Base-by-base conservation (phyloP, 768 basidiomycete genomes). In the Suillus brevipes region DNA sequence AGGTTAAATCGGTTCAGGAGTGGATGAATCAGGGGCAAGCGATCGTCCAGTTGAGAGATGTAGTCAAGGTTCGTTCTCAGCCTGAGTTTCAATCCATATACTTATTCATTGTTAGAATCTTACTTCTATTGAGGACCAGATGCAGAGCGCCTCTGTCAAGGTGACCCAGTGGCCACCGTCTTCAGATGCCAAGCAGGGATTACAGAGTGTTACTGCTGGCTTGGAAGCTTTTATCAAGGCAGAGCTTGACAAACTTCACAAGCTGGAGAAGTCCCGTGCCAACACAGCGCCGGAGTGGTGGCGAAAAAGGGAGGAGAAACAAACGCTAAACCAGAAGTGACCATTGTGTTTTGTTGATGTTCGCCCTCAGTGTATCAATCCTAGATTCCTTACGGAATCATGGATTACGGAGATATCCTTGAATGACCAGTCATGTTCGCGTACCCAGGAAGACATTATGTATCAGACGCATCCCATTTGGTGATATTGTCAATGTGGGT, bases 11-110 rank as follows among this genome's bases (percentile, higher is more conserved):
- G 18, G 73, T 81, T 57, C 69, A 73, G 28, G 69, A 67, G 16
- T 86, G 81, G 76, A 71, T 85, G 64, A 64, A 71, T 0, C 68
- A 80, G 59, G 75, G 78, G n/a, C 66, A 71, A 12, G 69, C 68
- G 34, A 60, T 75, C 8, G 66, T 74, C 6, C 64, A 68, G 56
- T 60, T 78, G 23, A 77, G 74, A 65, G 62, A 74, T 3, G 62
- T 71, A 59, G 57, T 75, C 43, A 75, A 73, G 64, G 77, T 78
- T 42, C 64, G 57, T 16, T 12, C 7, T 55, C 9, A 13, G 13
- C 58, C 53, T 57, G 36, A 50, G 18, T 34, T 47, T 16, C 37
- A 16, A 43, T 16, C 18, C 58, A 13, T 43, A 40, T 57, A 4
- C 42, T 6, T 1, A 25, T 42, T 6, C 38, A 20, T 59, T 34